Conservation (phyloP, 306 rosid genomes). For the Acacia crassicarpa region DNA sequence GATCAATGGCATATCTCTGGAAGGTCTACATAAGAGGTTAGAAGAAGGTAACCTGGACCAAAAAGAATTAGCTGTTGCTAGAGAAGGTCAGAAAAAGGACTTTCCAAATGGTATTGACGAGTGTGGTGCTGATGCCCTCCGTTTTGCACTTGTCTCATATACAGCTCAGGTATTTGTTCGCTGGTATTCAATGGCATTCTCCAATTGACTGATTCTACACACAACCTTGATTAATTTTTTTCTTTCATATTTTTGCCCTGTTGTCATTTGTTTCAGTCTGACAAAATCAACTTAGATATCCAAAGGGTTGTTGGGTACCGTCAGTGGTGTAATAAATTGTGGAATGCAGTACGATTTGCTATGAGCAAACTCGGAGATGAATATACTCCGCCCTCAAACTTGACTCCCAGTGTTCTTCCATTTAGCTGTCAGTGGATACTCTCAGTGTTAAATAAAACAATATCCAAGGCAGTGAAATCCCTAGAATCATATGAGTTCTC, state of each 20-base stretch:
- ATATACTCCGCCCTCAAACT: conserved; percentile 59
- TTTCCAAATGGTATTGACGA: conserved; percentile 90
- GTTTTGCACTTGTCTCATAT: conserved; percentile 87
- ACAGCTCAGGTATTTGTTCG: conserved; percentile 77
- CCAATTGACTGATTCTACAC: not conserved
- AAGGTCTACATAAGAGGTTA: conserved; percentile 83
- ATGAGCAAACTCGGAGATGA: conserved; percentile 93
- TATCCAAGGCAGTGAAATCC: conserved; percentile 53
- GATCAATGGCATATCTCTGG: conserved; percentile 75
- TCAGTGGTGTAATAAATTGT: conserved; percentile 93
- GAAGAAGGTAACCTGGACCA: conserved; percentile 89
- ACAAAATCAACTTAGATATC: conserved; percentile 91
- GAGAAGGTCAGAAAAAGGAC: conserved; percentile 86
- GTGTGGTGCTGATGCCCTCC: conserved; percentile 97
- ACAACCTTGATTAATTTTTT: conserved; percentile 7
- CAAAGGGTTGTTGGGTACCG: conserved; percentile 96
- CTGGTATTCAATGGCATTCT: not conserved
- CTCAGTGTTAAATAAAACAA: conserved; percentile 75
- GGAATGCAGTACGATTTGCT: conserved; percentile 95
- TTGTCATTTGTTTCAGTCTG: conserved; percentile 64
- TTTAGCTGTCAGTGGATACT: conserved; percentile 95
- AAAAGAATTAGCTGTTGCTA: conserved; percentile 70
- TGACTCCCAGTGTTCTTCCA: conserved; percentile 64
- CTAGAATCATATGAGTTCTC: conserved; percentile 73
- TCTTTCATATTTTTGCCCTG: not conserved